These are phyloP conservation scores for Talaromyces sp. DNA, from an alignment of 2,329 filamentous ascomycete species.

Conservation along the genomic window DNA sequence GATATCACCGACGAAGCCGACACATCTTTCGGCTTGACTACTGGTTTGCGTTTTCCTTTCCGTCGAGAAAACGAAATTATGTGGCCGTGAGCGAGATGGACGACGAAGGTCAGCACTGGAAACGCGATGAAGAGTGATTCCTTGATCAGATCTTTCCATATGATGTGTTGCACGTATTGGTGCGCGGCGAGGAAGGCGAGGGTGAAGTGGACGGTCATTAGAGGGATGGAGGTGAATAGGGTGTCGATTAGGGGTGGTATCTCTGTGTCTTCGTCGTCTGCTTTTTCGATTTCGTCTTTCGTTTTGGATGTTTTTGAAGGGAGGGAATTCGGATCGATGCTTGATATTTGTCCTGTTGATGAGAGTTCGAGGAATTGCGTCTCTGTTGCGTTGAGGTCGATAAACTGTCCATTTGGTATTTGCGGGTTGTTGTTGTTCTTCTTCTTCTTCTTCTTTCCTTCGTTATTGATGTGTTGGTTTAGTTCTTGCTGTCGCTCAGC, in stretches of 20 bases:
- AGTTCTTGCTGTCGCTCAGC: slow-evolving; percentile 42
- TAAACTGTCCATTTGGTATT: background rate
- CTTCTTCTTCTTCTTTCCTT: slow-evolving; percentile 10
- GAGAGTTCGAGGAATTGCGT: slow-evolving; percentile 33
- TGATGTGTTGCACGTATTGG: slow-evolving; percentile 43
- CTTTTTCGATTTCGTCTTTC: background rate
- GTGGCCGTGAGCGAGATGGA: slow-evolving; percentile 46
- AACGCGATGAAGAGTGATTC: slow-evolving; percentile 40
- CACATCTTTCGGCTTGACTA: background rate
- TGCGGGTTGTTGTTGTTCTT: background rate
- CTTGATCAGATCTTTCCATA: slow-evolving; percentile 30
- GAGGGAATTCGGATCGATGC: slow-evolving; percentile 28
- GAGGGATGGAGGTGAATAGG: slow-evolving; percentile 40
- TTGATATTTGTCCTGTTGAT: slow-evolving; percentile 24
- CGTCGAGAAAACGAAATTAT: slow-evolving; percentile 32
- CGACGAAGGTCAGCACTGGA: slow-evolving; percentile 42
- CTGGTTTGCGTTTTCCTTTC: slow-evolving; percentile 7
- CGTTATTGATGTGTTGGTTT: slow-evolving; percentile 13
- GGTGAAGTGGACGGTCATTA: slow-evolving; percentile 45
- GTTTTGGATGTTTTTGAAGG: slow-evolving; percentile 10
- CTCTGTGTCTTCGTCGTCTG: slow-evolving; percentile 14
- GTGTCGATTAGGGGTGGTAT: slow-evolving; percentile 44
- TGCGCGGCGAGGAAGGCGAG: slow-evolving; percentile 46
- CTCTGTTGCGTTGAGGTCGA: slow-evolving; percentile 16
- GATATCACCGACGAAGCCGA: background rate